Evolutionary conservation across 2,329 filamentous ascomycete species (phyloP), one percentile per base, ranked within the genome.

Genomic region (Hypoxylon sp.): DNA sequence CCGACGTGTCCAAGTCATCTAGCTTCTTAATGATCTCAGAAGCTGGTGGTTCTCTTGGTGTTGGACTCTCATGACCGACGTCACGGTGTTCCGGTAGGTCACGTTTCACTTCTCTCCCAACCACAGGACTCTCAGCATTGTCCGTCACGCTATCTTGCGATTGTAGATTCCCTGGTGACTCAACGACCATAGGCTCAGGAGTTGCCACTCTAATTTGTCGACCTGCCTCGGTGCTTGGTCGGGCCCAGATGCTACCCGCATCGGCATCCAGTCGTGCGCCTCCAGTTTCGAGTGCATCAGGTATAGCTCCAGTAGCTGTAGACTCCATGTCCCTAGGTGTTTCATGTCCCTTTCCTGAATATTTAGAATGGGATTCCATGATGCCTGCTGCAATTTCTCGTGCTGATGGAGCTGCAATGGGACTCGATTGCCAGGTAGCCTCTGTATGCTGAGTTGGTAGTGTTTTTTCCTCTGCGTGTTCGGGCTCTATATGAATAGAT

Each of bases 91-190:
- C 45, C 28, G 67, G 60, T 45, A 67, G 22, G 18, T 67, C 64
- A 57, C 65, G 69, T 52, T 63, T 61, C 26, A 58, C 46, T 38
- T 66, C 65, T 51, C 61, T 60, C 22, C 78, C 79, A 18, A 79
- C 71, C 18, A 81, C 60, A 7, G 81, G 80, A 62, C 79, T 82
- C 68, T 83, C 80, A 12, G 72, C 70, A 18, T 73, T 71, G 9
- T 77, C 71, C 50, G 73, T 44, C 40, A 28, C 56, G 24, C 38
- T 57, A 9, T 51, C 36, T 20, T 55, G 46, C 44, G 45, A n/a
- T 18, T 50, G 33, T 18, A 40, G 48, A 26, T 24, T 46, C 24
- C 8, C 12, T 30, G 52, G 16, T 38, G 45, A 11, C 18, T 40
- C 44, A 42, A 38, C 57, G 22, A 65, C 56, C 30, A 59, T 48